Conservation (phyloP, 2,329 filamentous ascomycete genomes). For the Leptographium wingfieldii region DNA sequence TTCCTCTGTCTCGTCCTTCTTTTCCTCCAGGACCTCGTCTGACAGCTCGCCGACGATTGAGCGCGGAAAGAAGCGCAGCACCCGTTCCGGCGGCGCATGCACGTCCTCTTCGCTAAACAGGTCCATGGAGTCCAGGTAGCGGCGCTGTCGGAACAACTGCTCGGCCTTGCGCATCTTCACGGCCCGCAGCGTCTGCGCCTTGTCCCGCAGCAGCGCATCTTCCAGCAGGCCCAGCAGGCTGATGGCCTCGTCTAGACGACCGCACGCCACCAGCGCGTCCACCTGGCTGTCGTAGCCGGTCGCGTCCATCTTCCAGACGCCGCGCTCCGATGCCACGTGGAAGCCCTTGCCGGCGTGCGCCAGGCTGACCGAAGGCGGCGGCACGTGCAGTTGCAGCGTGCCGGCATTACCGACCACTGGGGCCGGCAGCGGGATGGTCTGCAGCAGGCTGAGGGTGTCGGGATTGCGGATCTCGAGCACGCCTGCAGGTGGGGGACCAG, state of each 20-base stretch:
- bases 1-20: conserved; percentile 23
- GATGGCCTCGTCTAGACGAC: conserved; percentile 78
- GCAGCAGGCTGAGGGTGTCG: conserved; percentile 77
- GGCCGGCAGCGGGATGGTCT: conserved; percentile 69
- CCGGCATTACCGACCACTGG: conserved; percentile 35
- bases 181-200: conserved; percentile 65
- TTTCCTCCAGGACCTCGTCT: conserved; percentile 23
- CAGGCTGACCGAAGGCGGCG: conserved; percentile 84
- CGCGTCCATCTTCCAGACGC: conserved; percentile 92
- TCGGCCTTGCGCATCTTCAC: conserved; percentile 90
- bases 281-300: conserved; percentile 86
- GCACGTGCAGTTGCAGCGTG: conserved; percentile 63
- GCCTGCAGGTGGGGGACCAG: conserved; percentile 53
- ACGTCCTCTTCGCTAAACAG: conserved; percentile 77
- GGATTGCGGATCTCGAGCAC: conserved; percentile 85
- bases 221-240: conserved; percentile 83
- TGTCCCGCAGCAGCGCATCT: conserved; percentile 77
- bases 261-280: conserved; percentile 61
- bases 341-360: conserved; percentile 95
- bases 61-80: conserved; percentile 72
- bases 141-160: conserved; percentile 65
- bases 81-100: conserved; percentile 76
- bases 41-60: conserved; percentile 75
- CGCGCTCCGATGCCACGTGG: conserved; percentile 79
- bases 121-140: conserved; percentile 76